Evolutionary conservation across 106 monocot genomes (phyloP).

Genomic region (Dendrobium chrysotoxum): DNA sequence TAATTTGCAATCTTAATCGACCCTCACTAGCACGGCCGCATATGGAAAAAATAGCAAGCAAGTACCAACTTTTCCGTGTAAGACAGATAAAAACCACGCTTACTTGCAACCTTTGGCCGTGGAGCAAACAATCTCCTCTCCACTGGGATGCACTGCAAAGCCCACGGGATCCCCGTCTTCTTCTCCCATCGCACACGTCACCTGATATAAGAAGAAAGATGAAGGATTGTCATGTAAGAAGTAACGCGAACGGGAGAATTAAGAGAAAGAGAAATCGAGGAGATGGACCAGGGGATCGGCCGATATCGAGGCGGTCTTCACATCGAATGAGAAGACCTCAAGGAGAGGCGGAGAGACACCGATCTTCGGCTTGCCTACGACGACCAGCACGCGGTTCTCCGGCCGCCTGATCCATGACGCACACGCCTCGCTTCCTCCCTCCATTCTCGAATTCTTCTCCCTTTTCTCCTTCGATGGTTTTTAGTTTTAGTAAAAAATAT

Average conservation of each 20-base stretch:
- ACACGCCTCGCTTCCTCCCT: slow-evolving; percentile 22
- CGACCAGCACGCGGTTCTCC: slow-evolving; percentile 43
- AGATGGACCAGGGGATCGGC: slow-evolving; percentile 51
- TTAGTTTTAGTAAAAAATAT: no score
- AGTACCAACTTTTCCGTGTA: not conserved
- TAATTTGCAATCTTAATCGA: not conserved
- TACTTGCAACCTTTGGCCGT: slow-evolving; percentile 75
- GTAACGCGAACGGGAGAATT: not conserved
- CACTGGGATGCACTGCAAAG: slow-evolving; percentile 86
- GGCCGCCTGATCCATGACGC: slow-evolving; percentile 71
- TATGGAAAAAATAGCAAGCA: not conserved
- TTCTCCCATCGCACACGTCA: slow-evolving; percentile 31
- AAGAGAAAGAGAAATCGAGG: not conserved
- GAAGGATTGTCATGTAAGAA: not conserved
- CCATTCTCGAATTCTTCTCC: not conserved
- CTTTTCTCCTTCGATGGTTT: not conserved
- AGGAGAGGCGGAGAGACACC: slow-evolving; percentile 33
- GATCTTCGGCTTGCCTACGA: slow-evolving; percentile 38
- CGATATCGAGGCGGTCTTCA: slow-evolving; percentile 48
- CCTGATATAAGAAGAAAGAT: slow-evolving; percentile 22
- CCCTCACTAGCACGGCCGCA: not conserved
- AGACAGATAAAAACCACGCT: not conserved
- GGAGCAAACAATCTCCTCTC: slow-evolving; percentile 76
- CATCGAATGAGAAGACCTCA: slow-evolving; percentile 69
- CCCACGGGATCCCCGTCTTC: slow-evolving; percentile 45